phyloP scores from a whole-genome alignment of 176 grass and related monocot species.

The Thalia dealbata region DNA sequence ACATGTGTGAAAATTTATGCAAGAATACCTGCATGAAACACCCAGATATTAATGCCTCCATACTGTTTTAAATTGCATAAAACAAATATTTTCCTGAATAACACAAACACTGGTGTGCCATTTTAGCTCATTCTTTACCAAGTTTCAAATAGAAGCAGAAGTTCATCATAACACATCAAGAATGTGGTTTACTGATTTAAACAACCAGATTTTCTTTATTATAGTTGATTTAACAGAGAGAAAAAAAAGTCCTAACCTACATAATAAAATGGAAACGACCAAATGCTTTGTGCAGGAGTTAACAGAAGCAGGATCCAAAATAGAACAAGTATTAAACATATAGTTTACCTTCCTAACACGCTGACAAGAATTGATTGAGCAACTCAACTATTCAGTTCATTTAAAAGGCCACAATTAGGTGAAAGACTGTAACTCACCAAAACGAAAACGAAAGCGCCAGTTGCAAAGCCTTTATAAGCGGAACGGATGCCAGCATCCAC shows the following conservation, averaged over 20 bases:
- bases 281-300: background rate
- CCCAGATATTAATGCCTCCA: background rate
- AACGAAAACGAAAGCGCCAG: slow-evolving; percentile 81
- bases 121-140: background rate
- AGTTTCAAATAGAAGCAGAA: background rate
- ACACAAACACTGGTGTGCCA: too few species aligned
- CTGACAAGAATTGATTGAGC: background rate
- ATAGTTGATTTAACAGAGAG: too few species aligned
- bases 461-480: slow-evolving; percentile 71
- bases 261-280: too few species aligned
- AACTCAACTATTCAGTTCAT: background rate
- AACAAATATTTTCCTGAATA: background rate
- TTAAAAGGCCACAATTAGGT: background rate
- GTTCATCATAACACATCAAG: too few species aligned
- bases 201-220: too few species aligned
- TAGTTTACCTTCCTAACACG: background rate
- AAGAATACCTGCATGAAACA: slow-evolving; percentile 64
- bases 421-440: slow-evolving; percentile 39
- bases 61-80: background rate
- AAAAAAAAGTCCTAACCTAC: too few species aligned
- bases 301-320: background rate
- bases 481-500: slow-evolving; percentile 75
- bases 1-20: slow-evolving; percentile 69
- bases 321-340: too few species aligned
- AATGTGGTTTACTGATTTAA: too few species aligned